Conservation (phyloP, 805 yeast species). For the Zygosaccharomyces pseudorouxii region DNA sequence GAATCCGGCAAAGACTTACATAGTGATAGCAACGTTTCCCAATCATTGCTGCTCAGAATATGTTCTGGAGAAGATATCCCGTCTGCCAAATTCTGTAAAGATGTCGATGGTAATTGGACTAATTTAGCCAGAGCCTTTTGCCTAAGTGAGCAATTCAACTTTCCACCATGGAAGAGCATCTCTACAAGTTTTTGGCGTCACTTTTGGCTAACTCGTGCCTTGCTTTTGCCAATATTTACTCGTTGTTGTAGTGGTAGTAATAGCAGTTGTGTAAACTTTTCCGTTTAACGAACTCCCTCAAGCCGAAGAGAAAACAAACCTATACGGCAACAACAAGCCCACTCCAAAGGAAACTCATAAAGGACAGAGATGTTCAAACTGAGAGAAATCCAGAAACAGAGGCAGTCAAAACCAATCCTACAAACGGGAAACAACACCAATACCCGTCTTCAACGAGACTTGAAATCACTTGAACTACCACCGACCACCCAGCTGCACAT, state of each 20-base stretch:
- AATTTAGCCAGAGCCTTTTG: conserved; percentile 26
- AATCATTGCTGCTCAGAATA: conserved; percentile 39
- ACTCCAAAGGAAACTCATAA: neutral
- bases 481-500: conserved; percentile 18
- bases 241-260: too few relatives aligned
- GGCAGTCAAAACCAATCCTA: neutral
- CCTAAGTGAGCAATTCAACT: conserved; percentile 15
- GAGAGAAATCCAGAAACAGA: conserved; percentile 1
- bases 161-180: neutral
- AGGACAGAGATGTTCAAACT: conserved; percentile 3
- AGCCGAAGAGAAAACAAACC: neutral
- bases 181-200: neutral
- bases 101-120: conserved; percentile 14
- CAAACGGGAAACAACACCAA: neutral
- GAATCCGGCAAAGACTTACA: conserved; percentile 37
- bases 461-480: conserved; percentile 25
- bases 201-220: neutral
- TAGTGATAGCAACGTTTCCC: conserved; percentile 52
- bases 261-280: too few relatives aligned
- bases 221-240: neutral
- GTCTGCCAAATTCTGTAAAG: neutral
- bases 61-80: neutral
- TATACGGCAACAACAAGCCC: neutral
- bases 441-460: conserved; percentile 26
- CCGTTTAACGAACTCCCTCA: too few relatives aligned